Base-by-base conservation (phyloP, 2,329 filamentous ascomycete species). In the Mycosphaerelloides madeirae region DNA sequence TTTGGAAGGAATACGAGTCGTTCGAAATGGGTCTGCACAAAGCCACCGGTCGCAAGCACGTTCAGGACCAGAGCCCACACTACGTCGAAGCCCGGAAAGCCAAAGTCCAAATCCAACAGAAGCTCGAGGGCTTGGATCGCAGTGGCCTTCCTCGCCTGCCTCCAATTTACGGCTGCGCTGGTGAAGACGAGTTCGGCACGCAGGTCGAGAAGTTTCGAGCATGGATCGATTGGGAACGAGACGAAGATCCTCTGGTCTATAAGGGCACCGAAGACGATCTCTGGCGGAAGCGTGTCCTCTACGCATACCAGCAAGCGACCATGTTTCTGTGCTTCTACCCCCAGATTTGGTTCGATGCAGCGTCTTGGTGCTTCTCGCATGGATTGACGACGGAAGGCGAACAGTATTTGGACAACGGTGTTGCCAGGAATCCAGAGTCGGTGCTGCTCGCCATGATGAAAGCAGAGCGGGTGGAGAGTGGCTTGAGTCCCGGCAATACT, bases 1-100 rank as follows among this genome's bases (percentile, higher is more conserved):
- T 98, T 12, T 98, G 93, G 94, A 95, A 94, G 65, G 91, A 98
- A 61, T 98, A 98, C 62, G 90, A 97, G 64, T 83, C 87, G 55
- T 98, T 98, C 61, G 93, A 98, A 68, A 89, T 93, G 79, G 81
- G 84, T 5, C 69, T 96, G 46, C 96, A 96, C 72, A 97, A 95
- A 67, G 80, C 88, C 54, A 94, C 89, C 32, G 93, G 88, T 32
- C 87, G 91, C 18, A 97, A 97, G 68, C 90, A 95, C 56, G 77
- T 98, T 3, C 89, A 95, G 63, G 93, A 98, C 61, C 84, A 85
- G 49, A 96, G 91, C 0, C 85, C 91, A 1, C 80, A 85, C 2
- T 98, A 97, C 66, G 95, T 98, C 89, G 94, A 90, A 13, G 93
- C 94, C 41, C 84, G 94, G 64, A 90, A 85, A 54, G 89, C 89